Percentiles rank a stretch among this genome's conserved stretches.
Evolutionary conservation across 176 grass and related monocot genomes (phyloP).

Genomic region (Aegilops umbellulata): DNA sequence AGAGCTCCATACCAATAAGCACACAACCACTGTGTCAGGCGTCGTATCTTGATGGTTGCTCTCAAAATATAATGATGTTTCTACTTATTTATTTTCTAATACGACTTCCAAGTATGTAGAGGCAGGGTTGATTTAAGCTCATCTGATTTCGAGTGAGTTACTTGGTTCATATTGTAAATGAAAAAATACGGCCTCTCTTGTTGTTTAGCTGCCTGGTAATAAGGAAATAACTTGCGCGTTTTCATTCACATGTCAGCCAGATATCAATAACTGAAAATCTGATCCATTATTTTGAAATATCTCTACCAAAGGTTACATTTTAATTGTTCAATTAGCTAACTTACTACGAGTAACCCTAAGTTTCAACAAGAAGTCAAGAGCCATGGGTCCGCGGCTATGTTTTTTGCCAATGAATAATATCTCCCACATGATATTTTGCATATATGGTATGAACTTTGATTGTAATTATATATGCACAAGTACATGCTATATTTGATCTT

Average conservation of each 20-base stretch:
- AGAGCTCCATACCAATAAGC: neutral
- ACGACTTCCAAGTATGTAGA: neutral
- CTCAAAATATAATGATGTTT: neutral
- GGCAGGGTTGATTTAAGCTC: neutral
- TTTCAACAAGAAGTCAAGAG: neutral
- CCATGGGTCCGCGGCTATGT: neutral
- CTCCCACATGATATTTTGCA: neutral
- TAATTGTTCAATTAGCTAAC: neutral
- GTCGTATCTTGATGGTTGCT: neutral
- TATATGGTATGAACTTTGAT: neutral
- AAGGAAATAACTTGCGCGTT: constrained; percentile 8
- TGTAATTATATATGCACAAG: constrained; percentile 14
- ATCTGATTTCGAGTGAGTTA: neutral
- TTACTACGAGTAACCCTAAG: neutral
- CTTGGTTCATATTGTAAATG: neutral
- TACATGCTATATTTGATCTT: constrained; percentile 16
- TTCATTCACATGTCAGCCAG: neutral
- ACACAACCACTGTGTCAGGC: neutral
- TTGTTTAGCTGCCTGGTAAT: neutral
- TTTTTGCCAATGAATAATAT: neutral
- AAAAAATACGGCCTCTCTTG: neutral
- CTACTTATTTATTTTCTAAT: neutral
- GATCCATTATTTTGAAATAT: neutral
- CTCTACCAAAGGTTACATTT: neutral
- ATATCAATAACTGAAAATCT: neutral